Evolutionary conservation across 2,329 filamentous ascomycete genomes (phyloP), one percentile per base, ranked within the genome.

Genomic region (Colletotrichum gigasporum): DNA sequence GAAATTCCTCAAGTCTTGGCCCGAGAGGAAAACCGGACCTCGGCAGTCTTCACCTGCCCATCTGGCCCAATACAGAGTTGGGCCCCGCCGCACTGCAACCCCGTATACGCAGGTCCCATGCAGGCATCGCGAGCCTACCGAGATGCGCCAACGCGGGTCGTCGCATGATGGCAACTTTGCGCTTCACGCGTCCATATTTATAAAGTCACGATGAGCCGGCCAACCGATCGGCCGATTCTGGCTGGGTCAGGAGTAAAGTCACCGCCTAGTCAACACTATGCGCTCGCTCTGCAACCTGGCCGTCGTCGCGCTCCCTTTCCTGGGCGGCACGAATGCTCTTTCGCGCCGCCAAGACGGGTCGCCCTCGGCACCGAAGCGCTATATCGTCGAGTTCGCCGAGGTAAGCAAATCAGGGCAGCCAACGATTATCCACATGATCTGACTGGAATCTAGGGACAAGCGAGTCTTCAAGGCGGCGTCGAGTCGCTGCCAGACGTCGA

Each of bases 321-420:
- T 51, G n/a, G 20, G 20, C 2, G 12, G 18, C 8, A 6, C 6
- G 1, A 24, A 14, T 35, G 47, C 47, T 2, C 7, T 30, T 16
- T 47, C 44, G 2, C 14, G n/a, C 0, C 44, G 44, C 0, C 47
- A 51, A 2, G 26, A 51, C 2, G 47, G 18, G 18, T 35, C 30
- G 16, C n/a, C 14, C 11, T 16, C 30, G 3, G 47, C 11, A 1
- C 22, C 65, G 0, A 62, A 58, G 39, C 37, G 56, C n/a, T 67
- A 57, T 35, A 66, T 67, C 5, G 35, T 67, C 20, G 65, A 67
- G 32, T 67, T 54, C 3, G 32, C 56, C n/a, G 8, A 18, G 11
- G 65, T 67, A 34, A 32, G 47, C 20, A 6, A 0, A 5, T 45
- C 16, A n/a, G n/a, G n/a, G 4, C 3, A 11, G 3, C 8, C 32